Evolutionary conservation across 2,329 filamentous ascomycete genomes (phyloP).

Genomic region (Aspergillus spinulosporus): DNA sequence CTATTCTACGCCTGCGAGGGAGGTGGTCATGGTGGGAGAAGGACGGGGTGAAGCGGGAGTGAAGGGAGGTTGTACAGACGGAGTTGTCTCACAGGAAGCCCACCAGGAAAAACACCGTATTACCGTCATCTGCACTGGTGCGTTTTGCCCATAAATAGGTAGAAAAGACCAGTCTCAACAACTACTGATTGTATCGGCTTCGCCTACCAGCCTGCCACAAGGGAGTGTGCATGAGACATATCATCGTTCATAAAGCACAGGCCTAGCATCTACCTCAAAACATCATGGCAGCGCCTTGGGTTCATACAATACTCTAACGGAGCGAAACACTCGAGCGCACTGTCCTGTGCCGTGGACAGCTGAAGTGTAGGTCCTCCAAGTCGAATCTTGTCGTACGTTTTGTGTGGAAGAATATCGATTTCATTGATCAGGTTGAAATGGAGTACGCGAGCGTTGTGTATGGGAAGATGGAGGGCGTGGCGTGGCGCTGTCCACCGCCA

Average conservation of each 20-base stretch:
- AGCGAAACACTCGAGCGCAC: constrained; percentile 7
- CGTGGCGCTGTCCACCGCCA: neutral
- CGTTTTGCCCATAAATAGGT: neutral
- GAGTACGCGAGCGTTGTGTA: constrained; percentile 9
- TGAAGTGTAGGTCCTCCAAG: neutral
- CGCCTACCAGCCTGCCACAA: constrained; percentile 16
- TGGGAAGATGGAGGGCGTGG: constrained; percentile 11
- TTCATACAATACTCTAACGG: constrained; percentile 19
- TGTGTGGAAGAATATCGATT: constrained; percentile 3
- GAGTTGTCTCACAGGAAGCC: neutral
- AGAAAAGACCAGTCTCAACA: neutral
- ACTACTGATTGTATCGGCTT: neutral
- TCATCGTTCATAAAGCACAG: constrained; percentile 10
- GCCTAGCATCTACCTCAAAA: constrained; percentile 18
- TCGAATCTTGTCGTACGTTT: constrained; percentile 4
- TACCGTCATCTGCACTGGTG: neutral
- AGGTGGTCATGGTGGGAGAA: neutral
- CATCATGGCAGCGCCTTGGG: constrained; percentile 12
- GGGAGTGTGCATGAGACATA: constrained; percentile 18
- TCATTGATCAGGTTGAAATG: constrained; percentile 10
- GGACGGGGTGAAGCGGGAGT: constrained; percentile 8
- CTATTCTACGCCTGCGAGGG: neutral
- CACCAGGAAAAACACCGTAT: neutral
- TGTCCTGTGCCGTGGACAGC: neutral
- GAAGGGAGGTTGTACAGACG: constrained; percentile 14